A percentile compares a stretch with the other conserved stretches of the same genome.
These are phyloP conservation scores for Kodamaea sp. DNA, from an alignment of 1,139 yeast species.

Conservation along the genomic window DNA sequence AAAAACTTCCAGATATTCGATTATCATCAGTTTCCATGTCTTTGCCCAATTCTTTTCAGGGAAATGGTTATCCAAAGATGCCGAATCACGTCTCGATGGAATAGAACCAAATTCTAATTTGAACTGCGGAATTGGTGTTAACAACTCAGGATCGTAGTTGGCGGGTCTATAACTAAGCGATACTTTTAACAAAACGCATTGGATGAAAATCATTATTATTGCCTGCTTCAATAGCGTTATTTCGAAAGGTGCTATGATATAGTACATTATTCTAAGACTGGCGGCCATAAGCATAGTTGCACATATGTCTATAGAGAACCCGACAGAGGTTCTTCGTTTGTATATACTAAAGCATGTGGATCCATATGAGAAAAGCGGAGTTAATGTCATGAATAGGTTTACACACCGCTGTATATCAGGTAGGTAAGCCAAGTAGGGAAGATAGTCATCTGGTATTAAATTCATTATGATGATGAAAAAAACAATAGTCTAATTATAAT, in stretches of 20 bases:
- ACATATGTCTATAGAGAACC: conserved; percentile 85
- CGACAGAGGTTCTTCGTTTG: conserved; percentile 60
- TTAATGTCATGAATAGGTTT: conserved; percentile 55
- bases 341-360: conserved; percentile 72
- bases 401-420: conserved; percentile 44
- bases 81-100: conserved; percentile 4
- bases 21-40: background rate
- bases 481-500: too few species aligned
- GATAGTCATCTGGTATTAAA: conserved; percentile 22
- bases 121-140: conserved; percentile 33
- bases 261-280: conserved; percentile 69
- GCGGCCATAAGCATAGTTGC: conserved; percentile 86
- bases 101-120: conserved; percentile 25
- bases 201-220: conserved; percentile 73
- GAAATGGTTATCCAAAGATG: background rate
- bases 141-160: conserved; percentile 37
- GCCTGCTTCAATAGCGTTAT: conserved; percentile 71
- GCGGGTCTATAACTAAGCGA: conserved; percentile 59
- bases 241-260: conserved; percentile 77
- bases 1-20: background rate
- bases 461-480: conserved; percentile 2
- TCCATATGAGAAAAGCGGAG: conserved; percentile 84
- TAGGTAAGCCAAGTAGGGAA: conserved; percentile 34
- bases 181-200: conserved; percentile 56
- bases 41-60: background rate